Percentiles rank a stretch among this genome's conserved stretches.
Evolutionary conservation across 176 grass and related monocot species (phyloP).

Genomic region (Cenchrus americanus): DNA sequence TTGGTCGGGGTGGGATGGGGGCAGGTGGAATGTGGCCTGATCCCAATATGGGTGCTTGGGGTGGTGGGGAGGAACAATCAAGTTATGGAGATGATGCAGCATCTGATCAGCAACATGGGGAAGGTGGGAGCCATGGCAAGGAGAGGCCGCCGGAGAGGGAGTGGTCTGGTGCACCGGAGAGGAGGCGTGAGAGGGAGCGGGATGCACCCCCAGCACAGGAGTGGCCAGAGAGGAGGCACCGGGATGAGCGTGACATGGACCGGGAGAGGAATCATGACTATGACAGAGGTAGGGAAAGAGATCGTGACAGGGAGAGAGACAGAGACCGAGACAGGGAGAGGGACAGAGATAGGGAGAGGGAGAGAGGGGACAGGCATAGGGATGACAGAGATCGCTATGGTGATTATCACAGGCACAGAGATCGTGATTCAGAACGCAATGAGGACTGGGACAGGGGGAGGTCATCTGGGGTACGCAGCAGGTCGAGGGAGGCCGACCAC

Average conservation of each 20-base stretch:
- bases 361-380: slow-evolving; percentile 70
- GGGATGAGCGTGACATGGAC: slow-evolving; percentile 69
- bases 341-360: slow-evolving; percentile 47
- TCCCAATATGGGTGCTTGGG: slow-evolving; percentile 75
- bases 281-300: slow-evolving; percentile 61
- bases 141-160: slow-evolving; percentile 71
- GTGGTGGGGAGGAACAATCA: slow-evolving; percentile 75
- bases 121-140: slow-evolving; percentile 70
- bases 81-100: slow-evolving; percentile 87
- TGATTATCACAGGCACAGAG: slow-evolving; percentile 60
- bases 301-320: slow-evolving; percentile 56
- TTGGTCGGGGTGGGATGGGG: slow-evolving; percentile 71
- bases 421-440: slow-evolving; percentile 61
- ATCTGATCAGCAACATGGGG: slow-evolving; percentile 80
- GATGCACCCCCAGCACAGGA: slow-evolving; percentile 63
- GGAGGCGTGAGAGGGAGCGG: slow-evolving; percentile 74
- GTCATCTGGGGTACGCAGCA: slow-evolving; percentile 75
- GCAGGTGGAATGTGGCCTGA: slow-evolving; percentile 80
- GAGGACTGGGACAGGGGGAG: slow-evolving; percentile 74
- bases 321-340: slow-evolving; percentile 61
- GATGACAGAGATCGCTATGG: slow-evolving; percentile 80
- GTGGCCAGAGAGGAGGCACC: slow-evolving; percentile 59
- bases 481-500: slow-evolving; percentile 74
- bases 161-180: slow-evolving; percentile 69
- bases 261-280: slow-evolving; percentile 62